phyloP scores from a whole-genome alignment of 768 basidiomycete genomes.

The Hericium coralloides region DNA sequence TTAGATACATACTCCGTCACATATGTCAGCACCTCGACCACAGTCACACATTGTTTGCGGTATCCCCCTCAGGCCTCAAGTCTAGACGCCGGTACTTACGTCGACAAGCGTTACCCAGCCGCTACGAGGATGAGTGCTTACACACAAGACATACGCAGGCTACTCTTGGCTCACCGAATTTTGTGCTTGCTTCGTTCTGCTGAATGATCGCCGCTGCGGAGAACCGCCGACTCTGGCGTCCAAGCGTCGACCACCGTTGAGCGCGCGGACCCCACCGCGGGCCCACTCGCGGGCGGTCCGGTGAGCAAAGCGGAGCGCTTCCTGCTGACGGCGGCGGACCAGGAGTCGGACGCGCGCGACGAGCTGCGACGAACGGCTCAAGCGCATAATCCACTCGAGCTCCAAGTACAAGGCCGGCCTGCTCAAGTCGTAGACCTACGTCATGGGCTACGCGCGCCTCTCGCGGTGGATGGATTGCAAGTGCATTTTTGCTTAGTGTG shows the following conservation, averaged over 20 bases:
- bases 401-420: slow-evolving; percentile 96
- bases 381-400: slow-evolving; percentile 84
- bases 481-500: slow-evolving; percentile 30
- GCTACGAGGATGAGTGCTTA: too few relatives aligned
- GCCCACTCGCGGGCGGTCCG: slow-evolving; percentile 52
- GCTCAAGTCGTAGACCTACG: slow-evolving; percentile 93
- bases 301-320: slow-evolving; percentile 82
- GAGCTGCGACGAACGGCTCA: slow-evolving; percentile 85
- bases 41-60: too few relatives aligned
- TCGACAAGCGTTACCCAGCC: too few relatives aligned
- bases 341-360: slow-evolving; percentile 82
- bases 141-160: too few relatives aligned
- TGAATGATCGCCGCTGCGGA: too few relatives aligned
- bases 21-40: too few relatives aligned
- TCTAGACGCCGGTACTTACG: too few relatives aligned
- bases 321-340: slow-evolving; percentile 89
- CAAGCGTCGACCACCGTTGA: not conserved
- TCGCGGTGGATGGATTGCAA: slow-evolving; percentile 94
- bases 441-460: slow-evolving; percentile 87
- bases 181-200: too few relatives aligned
- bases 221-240: too few relatives aligned
- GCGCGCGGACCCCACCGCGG: not conserved
- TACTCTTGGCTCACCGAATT: too few relatives aligned
- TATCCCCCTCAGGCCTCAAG: too few relatives aligned
- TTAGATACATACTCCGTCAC: too few relatives aligned